Conservation (phyloP, 768 basidiomycete genomes). For the Pisolithus tinctorius region DNA sequence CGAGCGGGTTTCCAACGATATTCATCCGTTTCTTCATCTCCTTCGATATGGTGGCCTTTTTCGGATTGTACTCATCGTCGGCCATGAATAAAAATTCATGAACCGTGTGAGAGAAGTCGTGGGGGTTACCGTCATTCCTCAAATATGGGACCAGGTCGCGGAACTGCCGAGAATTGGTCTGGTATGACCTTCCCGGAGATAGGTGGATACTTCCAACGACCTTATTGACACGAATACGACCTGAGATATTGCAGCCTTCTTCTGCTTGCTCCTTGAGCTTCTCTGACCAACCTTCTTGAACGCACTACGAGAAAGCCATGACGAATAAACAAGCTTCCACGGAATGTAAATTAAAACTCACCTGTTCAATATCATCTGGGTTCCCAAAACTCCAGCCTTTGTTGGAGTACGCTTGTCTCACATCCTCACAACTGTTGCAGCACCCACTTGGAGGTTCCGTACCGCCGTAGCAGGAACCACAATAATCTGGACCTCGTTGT, state of each 20-base stretch:
- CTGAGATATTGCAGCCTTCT: constrained; percentile 93
- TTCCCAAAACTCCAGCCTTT: constrained; percentile 94
- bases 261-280: constrained; percentile 86
- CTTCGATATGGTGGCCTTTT: constrained; percentile 53
- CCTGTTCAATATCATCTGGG: constrained; percentile 91
- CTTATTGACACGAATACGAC: constrained; percentile 92
- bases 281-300: constrained; percentile 90
- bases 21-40: constrained; percentile 69
- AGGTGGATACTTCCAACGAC: constrained; percentile 94
- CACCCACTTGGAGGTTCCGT: constrained; percentile 69
- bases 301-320: constrained; percentile 52
- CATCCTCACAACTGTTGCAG: constrained; percentile 95
- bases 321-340: not conserved
- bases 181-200: constrained; percentile 94
- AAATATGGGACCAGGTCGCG: constrained; percentile 95
- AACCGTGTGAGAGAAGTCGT: constrained; percentile 90
- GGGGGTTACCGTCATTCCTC: constrained; percentile 76
- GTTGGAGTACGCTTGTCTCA: constrained; percentile 81
- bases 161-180: constrained; percentile 67
- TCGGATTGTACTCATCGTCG: constrained; percentile 73
- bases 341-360: constrained; percentile 27
- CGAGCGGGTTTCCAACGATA: constrained; percentile 70
- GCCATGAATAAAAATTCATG: constrained; percentile 76
- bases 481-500: constrained; percentile 58
- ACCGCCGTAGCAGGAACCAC: constrained; percentile 96